Percentiles rank a stretch among this genome's conserved stretches.
phyloP scores from a whole-genome alignment of 345 rosid genomes.

The Corymbia maculata region DNA sequence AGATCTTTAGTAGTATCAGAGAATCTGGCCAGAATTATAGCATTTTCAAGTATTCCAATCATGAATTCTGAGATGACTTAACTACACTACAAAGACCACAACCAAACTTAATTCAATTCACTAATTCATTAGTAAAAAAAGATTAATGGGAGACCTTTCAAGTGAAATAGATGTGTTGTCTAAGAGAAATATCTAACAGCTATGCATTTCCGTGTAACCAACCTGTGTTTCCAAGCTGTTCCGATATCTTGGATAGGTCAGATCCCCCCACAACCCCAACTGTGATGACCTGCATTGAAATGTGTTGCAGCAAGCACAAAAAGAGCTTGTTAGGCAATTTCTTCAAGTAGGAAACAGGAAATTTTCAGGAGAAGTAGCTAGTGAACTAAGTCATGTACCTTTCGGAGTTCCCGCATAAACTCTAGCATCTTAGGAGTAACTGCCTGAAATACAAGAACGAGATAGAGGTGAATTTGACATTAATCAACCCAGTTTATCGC shows the following conservation, averaged over 20 bases:
- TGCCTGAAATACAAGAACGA: conserved; percentile 6
- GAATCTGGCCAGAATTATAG: background rate
- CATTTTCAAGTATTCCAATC: background rate
- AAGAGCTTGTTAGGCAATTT: background rate
- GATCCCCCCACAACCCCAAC: conserved; percentile 98
- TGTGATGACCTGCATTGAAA: conserved; percentile 51
- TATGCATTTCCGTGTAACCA: background rate
- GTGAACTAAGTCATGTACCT: conserved; percentile 27
- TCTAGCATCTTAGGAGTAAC: conserved; percentile 47
- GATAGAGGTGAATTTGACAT: background rate
- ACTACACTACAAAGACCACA: background rate
- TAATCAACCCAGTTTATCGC: background rate
- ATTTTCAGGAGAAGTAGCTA: background rate
- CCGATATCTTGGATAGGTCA: conserved; percentile 78
- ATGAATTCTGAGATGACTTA: background rate
- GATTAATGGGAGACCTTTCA: background rate
- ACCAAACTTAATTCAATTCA: background rate
- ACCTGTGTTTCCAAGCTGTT: conserved; percentile 93
- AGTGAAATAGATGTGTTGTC: background rate
- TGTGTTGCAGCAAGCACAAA: background rate
- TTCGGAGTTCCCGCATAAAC: conserved; percentile 64
- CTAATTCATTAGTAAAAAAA: background rate
- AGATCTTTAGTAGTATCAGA: background rate
- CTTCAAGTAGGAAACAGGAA: background rate
- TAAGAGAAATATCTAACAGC: background rate